phyloP scores from a whole-genome alignment of 1,284 basidiomycete genomes.

The Boletus sp. region DNA sequence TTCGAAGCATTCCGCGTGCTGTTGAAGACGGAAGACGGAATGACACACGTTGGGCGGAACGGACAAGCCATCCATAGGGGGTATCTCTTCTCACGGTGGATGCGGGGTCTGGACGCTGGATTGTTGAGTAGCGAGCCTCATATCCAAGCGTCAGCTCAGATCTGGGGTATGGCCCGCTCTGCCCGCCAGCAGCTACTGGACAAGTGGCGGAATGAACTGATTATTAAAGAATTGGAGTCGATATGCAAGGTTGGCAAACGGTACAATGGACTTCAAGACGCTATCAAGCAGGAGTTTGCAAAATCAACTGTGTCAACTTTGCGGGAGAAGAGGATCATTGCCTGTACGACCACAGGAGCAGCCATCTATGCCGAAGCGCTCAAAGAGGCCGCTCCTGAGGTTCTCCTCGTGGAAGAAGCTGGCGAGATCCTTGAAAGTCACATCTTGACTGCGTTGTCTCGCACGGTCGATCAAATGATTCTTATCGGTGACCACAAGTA shows the following conservation, averaged over 20 bases:
- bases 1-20: constrained; percentile 50
- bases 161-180: constrained; percentile 46
- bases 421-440: constrained; percentile 70
- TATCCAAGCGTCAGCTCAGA: constrained; percentile 28
- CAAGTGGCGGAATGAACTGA: constrained; percentile 42
- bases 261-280: constrained; percentile 42
- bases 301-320: constrained; percentile 38
- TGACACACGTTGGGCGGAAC: constrained; percentile 42
- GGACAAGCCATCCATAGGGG: constrained; percentile 31
- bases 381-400: constrained; percentile 40
- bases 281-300: constrained; percentile 37
- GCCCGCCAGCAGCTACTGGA: constrained; percentile 34
- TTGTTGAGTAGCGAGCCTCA: constrained; percentile 34
- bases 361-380: constrained; percentile 54
- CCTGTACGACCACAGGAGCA: constrained; percentile 65
- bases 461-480: constrained; percentile 48
- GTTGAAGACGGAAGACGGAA: constrained; percentile 37
- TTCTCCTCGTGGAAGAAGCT: constrained; percentile 66
- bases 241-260: constrained; percentile 35
- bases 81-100: constrained; percentile 53
- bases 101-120: constrained; percentile 42
- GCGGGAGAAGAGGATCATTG: constrained; percentile 52
- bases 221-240: constrained; percentile 28
- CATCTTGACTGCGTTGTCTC: constrained; percentile 50
- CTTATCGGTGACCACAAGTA: constrained; percentile 72